Base-by-base conservation (phyloP, 2,329 filamentous ascomycete species). In the Daldinia eschscholtzii region DNA sequence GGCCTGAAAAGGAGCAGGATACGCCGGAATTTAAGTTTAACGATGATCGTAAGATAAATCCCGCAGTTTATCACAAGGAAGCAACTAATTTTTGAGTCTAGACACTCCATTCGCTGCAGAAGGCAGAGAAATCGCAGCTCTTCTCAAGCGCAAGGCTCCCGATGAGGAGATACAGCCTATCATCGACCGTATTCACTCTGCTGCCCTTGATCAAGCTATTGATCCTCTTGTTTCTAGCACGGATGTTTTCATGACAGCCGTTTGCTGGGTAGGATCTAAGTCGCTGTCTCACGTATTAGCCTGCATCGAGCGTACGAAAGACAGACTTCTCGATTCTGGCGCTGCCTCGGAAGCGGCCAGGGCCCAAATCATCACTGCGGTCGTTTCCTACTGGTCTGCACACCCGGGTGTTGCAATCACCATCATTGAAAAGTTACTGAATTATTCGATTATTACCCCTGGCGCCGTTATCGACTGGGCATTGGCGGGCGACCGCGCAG, bases 341-440 rank as follows among this genome's bases (percentile, higher is more conserved):
- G 86, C 90, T 1, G 86, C 89, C 52, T 95, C 92, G 0, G 88
- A 93, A 65, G 86, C 87, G 2, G 94, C 93, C 1, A 89, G 94
- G 44, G 88, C 90, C 46, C 96, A 99, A 80, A 97, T 99, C 76
- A 92, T 98, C 74, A 89, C 91, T 4, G 93, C 93, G 4, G 94
- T 98, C 42, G 93, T 98, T 84, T 86, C 90, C 44, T 99, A 98
- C 83, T 99, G 96, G 96, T 88, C 88, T 53, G 91, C 95, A 35
- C 95, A 99, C 76, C 94, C 95, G 0, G 96, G 96, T 67, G 91
- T 97, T 48, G 96, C 94, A 2, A 89, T 98, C 73, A 93, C 92
- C 74, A 97, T 99, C 75, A 88, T 98, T 65, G 95, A 98, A 84
- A 98, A 98, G 81, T 87, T 99, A 4, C 90, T 99, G 74, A 99